Evolutionary conservation across 2,329 filamentous ascomycete genomes (phyloP).

Genomic region (Periconia digitata): DNA sequence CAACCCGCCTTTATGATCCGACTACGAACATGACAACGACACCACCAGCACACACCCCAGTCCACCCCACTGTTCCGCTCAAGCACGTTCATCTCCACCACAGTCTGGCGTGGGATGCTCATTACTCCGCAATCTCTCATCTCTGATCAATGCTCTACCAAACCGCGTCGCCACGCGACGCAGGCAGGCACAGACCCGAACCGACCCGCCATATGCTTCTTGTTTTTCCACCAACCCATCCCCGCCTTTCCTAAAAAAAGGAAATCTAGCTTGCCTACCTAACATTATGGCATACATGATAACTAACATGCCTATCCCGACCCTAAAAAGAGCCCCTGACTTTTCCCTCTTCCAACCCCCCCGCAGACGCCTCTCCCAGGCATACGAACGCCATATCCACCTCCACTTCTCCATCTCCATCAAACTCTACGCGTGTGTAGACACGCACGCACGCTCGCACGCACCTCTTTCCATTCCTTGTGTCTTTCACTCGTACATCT

Average conservation of each 20-base stretch:
- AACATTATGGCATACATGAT: neutral
- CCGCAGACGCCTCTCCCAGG: slow-evolving; percentile 5
- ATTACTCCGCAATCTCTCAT: neutral
- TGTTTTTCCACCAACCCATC: no score
- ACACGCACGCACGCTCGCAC: no score
- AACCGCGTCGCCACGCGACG: neutral
- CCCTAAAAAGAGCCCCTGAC: no score
- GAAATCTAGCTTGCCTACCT: neutral
- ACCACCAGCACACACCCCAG: neutral
- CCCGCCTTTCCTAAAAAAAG: neutral
- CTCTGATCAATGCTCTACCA: neutral
- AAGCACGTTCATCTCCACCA: neutral
- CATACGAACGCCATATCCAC: neutral
- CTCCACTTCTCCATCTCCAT: neutral
- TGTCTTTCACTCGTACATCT: no score
- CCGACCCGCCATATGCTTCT: neutral
- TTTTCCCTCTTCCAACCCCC: slow-evolving; percentile 1
- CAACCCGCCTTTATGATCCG: neutral
- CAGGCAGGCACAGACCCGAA: neutral
- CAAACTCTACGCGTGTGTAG: slow-evolving; percentile 2
- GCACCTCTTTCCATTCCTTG: no score
- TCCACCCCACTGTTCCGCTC: neutral
- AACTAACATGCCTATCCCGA: no score
- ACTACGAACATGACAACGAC: neutral
- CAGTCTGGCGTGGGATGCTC: neutral